A percentile compares a stretch with the other conserved stretches of the same genome.
Evolutionary conservation across 805 yeast species (phyloP).

Genomic region (Blastobotrys americana): DNA sequence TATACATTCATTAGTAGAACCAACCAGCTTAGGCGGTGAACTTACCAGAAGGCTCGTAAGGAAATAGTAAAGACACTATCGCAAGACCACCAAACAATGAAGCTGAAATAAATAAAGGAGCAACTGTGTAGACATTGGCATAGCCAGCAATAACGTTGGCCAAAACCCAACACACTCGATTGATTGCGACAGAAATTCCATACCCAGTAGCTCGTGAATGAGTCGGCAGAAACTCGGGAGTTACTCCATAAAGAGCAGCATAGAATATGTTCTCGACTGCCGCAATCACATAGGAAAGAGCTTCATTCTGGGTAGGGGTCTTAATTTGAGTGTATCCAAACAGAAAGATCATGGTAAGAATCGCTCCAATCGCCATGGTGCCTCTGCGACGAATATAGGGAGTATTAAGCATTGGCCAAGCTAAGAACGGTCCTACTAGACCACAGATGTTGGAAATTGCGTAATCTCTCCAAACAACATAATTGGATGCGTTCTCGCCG

Average conservation of each 20-base stretch:
- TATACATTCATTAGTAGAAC: no score
- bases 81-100: conserved; percentile 41
- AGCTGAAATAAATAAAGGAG: conserved; percentile 43
- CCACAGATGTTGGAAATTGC: conserved; percentile 42
- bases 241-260: conserved; percentile 43
- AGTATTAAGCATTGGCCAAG: conserved; percentile 24
- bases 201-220: conserved; percentile 38
- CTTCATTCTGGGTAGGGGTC: conserved; percentile 47
- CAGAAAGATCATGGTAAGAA: conserved; percentile 49
- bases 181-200: conserved; percentile 43
- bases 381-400: conserved; percentile 47
- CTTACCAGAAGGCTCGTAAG: conserved; percentile 38
- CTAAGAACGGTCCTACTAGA: conserved; percentile 48
- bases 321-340: conserved; percentile 59
- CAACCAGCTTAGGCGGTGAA: background rate
- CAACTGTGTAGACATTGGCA: conserved; percentile 41
- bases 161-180: conserved; percentile 40
- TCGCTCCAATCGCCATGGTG: conserved; percentile 44
- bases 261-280: conserved; percentile 26
- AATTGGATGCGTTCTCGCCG: conserved; percentile 14
- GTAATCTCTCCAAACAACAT: conserved; percentile 23
- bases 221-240: conserved; percentile 42
- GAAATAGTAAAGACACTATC: conserved; percentile 39
- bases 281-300: conserved; percentile 32
- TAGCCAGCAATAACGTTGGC: conserved; percentile 43